Evolutionary conservation across 768 basidiomycete genomes (phyloP).

Genomic region (Mycena filopes): DNA sequence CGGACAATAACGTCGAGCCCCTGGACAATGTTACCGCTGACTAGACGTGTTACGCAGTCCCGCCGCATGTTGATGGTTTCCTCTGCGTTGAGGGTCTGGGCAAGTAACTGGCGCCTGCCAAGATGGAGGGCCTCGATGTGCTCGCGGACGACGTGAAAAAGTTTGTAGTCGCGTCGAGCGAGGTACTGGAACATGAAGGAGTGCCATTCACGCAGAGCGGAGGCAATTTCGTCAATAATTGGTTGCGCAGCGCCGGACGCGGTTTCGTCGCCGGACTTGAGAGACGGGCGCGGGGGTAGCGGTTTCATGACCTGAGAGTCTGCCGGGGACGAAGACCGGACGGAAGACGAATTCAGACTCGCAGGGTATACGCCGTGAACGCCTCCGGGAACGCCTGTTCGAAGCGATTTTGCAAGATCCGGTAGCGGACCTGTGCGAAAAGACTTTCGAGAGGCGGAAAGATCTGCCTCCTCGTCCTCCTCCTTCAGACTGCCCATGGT

Average conservation of each 20-base stretch:
- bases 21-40: slow-evolving; percentile 91
- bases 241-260: slow-evolving; percentile 84
- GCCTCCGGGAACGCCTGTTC: slow-evolving; percentile 71
- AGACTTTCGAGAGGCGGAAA: slow-evolving; percentile 59
- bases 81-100: slow-evolving; percentile 86
- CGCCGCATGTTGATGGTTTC: slow-evolving; percentile 84
- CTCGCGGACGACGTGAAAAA: slow-evolving; percentile 86
- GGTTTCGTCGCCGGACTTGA: slow-evolving; percentile 96
- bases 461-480: slow-evolving; percentile 66
- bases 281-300: slow-evolving; percentile 89
- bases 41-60: slow-evolving; percentile 89
- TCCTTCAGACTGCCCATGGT: slow-evolving; percentile 71
- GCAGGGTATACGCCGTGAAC: slow-evolving; percentile 75
- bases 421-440: slow-evolving; percentile 80
- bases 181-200: slow-evolving; percentile 92
- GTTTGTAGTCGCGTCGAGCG: slow-evolving; percentile 86
- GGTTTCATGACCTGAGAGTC: slow-evolving; percentile 77
- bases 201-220: slow-evolving; percentile 96
- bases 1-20: slow-evolving; percentile 96
- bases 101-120: slow-evolving; percentile 90
- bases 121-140: slow-evolving; percentile 93
- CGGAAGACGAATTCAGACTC: slow-evolving; percentile 63
- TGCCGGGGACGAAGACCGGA: slow-evolving; percentile 69
- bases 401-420: slow-evolving; percentile 78
- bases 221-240: slow-evolving; percentile 97